Evolutionary conservation across 225 moss, liverwort and hornwort species (phyloP).

Genomic region (Takakia lepidozioides): DNA sequence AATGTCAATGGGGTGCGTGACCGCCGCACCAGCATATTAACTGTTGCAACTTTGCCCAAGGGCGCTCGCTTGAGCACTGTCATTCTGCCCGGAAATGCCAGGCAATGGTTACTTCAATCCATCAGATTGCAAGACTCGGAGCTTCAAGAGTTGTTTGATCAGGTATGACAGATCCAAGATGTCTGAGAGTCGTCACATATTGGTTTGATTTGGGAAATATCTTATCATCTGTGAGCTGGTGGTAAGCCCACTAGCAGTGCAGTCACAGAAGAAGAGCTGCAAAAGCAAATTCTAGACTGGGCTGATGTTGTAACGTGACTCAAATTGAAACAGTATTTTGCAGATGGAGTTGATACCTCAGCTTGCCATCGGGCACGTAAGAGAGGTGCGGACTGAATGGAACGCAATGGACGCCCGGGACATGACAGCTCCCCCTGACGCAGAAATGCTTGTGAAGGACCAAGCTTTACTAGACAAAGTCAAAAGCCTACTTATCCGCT

Average conservation of each 20-base stretch:
- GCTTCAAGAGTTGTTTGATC: constrained; percentile 83
- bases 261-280: too few relatives aligned
- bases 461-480: constrained; percentile 80
- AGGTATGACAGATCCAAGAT: constrained; percentile 25
- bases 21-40: constrained; percentile 50
- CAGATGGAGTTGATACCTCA: constrained; percentile 89
- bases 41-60: constrained; percentile 41
- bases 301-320: too few relatives aligned
- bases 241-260: neutral
- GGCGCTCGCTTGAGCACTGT: constrained; percentile 57
- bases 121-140: constrained; percentile 78
- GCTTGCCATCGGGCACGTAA: constrained; percentile 56
- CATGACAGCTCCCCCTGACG: constrained; percentile 61
- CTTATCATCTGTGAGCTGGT: neutral
- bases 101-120: constrained; percentile 92
- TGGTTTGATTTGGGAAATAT: neutral
- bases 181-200: neutral
- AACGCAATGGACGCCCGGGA: constrained; percentile 67
- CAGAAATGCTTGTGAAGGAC: constrained; percentile 87
- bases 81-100: constrained; percentile 76
- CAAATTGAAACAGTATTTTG: constrained; percentile 3
- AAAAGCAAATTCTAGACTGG: too few relatives aligned
- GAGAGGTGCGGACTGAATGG: constrained; percentile 77
- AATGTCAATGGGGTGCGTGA: constrained; percentile 36
- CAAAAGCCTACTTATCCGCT: constrained; percentile 74